Evolutionary conservation across 805 yeast species (phyloP).

Genomic region (Tetrapisispora iriomotensis): DNA sequence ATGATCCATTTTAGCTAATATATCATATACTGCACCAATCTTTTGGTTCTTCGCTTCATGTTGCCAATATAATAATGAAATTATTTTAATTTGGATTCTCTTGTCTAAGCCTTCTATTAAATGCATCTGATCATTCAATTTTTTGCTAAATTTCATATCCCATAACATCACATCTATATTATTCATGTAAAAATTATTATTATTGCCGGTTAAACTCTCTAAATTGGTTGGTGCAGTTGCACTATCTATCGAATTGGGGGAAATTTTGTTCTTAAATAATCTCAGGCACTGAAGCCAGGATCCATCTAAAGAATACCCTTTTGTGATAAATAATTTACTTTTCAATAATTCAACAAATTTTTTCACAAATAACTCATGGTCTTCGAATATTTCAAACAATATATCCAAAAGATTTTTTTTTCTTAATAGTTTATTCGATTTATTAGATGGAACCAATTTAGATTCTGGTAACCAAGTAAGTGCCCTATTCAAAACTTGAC

Average conservation of each 20-base stretch:
- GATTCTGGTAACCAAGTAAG: slow-evolving; percentile 23
- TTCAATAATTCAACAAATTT: slow-evolving; percentile 19
- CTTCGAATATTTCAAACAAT: slow-evolving; percentile 19
- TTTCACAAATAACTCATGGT: slow-evolving; percentile 17
- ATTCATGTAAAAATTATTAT: slow-evolving; percentile 30
- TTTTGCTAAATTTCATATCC: slow-evolving; percentile 53
- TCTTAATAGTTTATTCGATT: slow-evolving; percentile 5
- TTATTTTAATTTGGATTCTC: slow-evolving; percentile 44
- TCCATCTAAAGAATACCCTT: slow-evolving; percentile 15
- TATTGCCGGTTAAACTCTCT: not conserved
- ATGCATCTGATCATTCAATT: slow-evolving; percentile 34
- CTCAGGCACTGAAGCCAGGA: slow-evolving; percentile 21
- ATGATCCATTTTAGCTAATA: slow-evolving; percentile 39
- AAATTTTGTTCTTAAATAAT: slow-evolving; percentile 13
- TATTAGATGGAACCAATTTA: slow-evolving; percentile 8
- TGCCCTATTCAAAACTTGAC: slow-evolving; percentile 14
- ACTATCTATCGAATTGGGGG: not conserved
- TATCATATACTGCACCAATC: not conserved
- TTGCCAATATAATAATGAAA: slow-evolving; percentile 75
- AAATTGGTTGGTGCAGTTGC: not conserved
- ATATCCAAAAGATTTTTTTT: slow-evolving; percentile 17
- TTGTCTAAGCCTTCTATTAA: slow-evolving; percentile 13
- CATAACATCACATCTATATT: slow-evolving; percentile 76
- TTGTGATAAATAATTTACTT: slow-evolving; percentile 14
- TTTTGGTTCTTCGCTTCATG: not conserved